Evolutionary conservation across 352 stramenopile genomes (phyloP).

Genomic region (Stephanocyclus meneghinianus): DNA sequence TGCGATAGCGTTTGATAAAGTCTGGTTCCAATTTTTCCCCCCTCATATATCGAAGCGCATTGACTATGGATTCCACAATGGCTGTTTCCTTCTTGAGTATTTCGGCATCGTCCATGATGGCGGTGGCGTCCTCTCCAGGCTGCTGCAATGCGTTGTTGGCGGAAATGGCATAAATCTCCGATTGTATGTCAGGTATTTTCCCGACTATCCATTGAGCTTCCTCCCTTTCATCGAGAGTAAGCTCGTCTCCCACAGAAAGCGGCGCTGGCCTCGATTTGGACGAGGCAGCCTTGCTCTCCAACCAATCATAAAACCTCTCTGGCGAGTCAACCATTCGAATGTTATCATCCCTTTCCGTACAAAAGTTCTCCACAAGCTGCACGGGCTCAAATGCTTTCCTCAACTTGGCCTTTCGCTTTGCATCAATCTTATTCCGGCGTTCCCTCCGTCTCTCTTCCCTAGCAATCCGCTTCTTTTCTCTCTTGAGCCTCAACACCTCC

Average conservation of each 20-base stretch:
- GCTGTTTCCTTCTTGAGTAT: conserved; percentile 54
- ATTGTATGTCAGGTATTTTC: conserved; percentile 70
- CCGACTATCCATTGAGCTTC: conserved; percentile 78
- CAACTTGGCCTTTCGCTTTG: conserved; percentile 73
- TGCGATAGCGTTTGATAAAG: conserved; percentile 78
- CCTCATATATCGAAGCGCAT: conserved; percentile 75
- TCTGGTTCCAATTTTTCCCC: conserved; percentile 79
- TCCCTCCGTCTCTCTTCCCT: conserved; percentile 60
- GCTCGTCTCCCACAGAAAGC: conserved; percentile 35
- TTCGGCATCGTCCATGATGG: conserved; percentile 47
- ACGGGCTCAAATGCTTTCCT: conserved; percentile 80
- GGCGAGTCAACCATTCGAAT: conserved; percentile 74
- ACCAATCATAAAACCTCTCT: conserved; percentile 80
- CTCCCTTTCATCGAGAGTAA: conserved; percentile 72
- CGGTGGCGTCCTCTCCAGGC: conserved; percentile 12
- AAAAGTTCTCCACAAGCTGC: conserved; percentile 84
- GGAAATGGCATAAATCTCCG: conserved; percentile 54
- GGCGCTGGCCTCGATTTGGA: conserved; percentile 20
- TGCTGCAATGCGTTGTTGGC: conserved; percentile 11
- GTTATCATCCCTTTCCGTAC: conserved; percentile 81
- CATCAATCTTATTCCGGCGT: conserved; percentile 48
- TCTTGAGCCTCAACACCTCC: conserved; percentile 72
- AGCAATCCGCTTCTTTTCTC: conserved; percentile 69
- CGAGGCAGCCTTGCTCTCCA: conserved; percentile 48
- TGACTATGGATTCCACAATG: conserved; percentile 71